These are phyloP conservation scores for Tulasnella sp. DNA, from an alignment of 768 basidiomycete genomes.

Conservation along the genomic window DNA sequence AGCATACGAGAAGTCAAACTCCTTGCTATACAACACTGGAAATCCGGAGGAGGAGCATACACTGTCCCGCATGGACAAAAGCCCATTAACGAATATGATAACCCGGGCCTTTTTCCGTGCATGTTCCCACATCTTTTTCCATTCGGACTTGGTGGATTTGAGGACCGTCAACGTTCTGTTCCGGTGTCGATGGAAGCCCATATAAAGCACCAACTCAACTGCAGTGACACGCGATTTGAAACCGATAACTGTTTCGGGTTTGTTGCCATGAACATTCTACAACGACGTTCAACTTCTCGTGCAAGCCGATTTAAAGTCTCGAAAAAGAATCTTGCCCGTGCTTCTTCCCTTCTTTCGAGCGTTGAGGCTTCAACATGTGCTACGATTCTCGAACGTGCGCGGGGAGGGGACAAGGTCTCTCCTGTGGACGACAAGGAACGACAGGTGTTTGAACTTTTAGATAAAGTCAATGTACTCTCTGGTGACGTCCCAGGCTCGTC, in stretches of 20 bases:
- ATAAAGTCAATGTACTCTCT: not conserved
- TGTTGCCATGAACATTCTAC: not conserved
- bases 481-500: not conserved
- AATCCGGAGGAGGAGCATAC: not conserved
- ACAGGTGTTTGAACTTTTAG: not conserved
- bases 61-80: not conserved
- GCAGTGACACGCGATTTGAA: not conserved
- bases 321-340: not conserved
- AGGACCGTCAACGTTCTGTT: not conserved
- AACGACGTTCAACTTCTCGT: not conserved
- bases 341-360: not conserved
- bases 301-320: not conserved
- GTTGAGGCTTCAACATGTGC: not conserved
- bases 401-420: not conserved
- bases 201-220: not conserved
- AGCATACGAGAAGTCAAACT: not conserved
- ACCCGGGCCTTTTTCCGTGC: not conserved
- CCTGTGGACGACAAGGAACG: not conserved
- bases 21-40: not conserved
- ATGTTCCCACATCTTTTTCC: not conserved
- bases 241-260: not conserved
- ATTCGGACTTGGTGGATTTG: not conserved
- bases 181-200: not conserved
- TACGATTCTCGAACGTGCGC: not conserved
- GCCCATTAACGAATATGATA: not conserved